A percentile compares a stretch with the other conserved stretches of the same genome.
phyloP scores from a whole-genome alignment of 2,329 filamentous ascomycete genomes.

The Metarhizium guizhouense region DNA sequence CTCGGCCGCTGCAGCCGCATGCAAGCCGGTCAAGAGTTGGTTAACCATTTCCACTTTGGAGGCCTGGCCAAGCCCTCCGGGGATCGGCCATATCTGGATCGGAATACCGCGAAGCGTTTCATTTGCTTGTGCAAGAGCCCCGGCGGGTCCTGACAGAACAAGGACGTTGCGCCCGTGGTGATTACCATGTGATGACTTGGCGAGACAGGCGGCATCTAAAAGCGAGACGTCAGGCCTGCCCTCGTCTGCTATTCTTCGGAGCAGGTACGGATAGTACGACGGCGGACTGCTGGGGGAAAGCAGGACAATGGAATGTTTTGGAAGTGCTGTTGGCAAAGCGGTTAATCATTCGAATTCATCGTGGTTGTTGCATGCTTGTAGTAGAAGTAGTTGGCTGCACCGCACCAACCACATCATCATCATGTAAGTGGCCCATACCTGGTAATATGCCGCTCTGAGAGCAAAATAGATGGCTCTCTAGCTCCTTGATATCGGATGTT shows the following conservation, averaged over 20 bases:
- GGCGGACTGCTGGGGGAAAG: background rate
- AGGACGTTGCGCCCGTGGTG: background rate
- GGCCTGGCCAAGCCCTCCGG: slow-evolving; percentile 38
- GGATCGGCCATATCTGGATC: slow-evolving; percentile 6
- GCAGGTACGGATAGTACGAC: background rate
- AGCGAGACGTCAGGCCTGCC: background rate
- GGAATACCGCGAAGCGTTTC: background rate
- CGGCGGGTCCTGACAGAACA: background rate
- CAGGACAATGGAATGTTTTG: background rate
- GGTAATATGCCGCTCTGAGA: background rate
- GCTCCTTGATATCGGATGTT: slow-evolving; percentile 2
- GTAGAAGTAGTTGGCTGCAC: too few relatives aligned
- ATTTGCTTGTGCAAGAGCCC: background rate
- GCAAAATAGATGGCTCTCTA: slow-evolving; percentile 1
- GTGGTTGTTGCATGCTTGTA: too few relatives aligned
- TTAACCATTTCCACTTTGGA: slow-evolving; percentile 47
- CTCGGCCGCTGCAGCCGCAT: slow-evolving; percentile 41
- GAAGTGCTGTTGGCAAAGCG: background rate
- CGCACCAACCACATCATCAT: too few relatives aligned
- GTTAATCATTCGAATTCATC: background rate
- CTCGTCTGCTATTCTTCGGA: background rate
- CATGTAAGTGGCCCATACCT: background rate
- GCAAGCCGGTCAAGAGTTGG: slow-evolving; percentile 42
- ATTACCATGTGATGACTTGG: background rate
- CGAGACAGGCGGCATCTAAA: background rate